Evolutionary conservation across 1,284 basidiomycete genomes (phyloP).

Genomic region (Rhizoctonia solani): DNA sequence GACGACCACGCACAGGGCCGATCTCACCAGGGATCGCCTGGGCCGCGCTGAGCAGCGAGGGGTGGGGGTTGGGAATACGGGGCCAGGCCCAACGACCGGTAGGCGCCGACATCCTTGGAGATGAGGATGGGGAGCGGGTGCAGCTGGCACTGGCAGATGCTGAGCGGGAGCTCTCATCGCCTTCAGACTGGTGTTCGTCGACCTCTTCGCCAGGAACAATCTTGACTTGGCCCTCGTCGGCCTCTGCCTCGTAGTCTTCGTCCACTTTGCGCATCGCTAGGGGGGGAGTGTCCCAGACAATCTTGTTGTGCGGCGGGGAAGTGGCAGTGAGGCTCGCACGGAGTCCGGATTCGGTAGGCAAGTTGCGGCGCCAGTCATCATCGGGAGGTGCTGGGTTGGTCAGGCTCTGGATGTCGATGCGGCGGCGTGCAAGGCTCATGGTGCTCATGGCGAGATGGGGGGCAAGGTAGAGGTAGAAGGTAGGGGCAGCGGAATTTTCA

Average conservation of each 20-base stretch:
- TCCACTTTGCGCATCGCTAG: background rate
- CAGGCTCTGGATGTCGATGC: slow-evolving; percentile 23
- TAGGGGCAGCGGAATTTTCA: slow-evolving; percentile 21
- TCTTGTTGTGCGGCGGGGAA: slow-evolving; percentile 5
- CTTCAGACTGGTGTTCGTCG: slow-evolving; percentile 3
- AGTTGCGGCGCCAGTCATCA: slow-evolving; percentile 21
- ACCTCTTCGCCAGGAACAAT: background rate
- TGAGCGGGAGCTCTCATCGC: slow-evolving; percentile 20
- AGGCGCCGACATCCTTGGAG: background rate
- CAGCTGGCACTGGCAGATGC: too few relatives aligned
- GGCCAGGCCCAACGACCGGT: slow-evolving; percentile 20
- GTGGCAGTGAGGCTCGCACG: slow-evolving; percentile 7
- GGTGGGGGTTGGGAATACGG: slow-evolving; percentile 23
- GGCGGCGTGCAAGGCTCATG: slow-evolving; percentile 18
- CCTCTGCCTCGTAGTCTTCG: background rate
- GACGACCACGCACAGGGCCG: slow-evolving; percentile 16
- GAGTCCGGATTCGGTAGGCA: slow-evolving; percentile 13
- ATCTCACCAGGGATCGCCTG: slow-evolving; percentile 1
- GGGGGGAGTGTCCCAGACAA: slow-evolving; percentile 17
- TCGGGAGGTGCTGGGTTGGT: slow-evolving; percentile 23
- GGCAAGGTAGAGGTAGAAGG: background rate
- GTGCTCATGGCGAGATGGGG: background rate
- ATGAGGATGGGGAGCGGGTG: slow-evolving; percentile 12
- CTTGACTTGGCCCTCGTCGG: slow-evolving; percentile 3
- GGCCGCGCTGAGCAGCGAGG: slow-evolving; percentile 15